Conservation (phyloP, 371 early-diverging fungal genomes). For the Smittium mucronatum region DNA sequence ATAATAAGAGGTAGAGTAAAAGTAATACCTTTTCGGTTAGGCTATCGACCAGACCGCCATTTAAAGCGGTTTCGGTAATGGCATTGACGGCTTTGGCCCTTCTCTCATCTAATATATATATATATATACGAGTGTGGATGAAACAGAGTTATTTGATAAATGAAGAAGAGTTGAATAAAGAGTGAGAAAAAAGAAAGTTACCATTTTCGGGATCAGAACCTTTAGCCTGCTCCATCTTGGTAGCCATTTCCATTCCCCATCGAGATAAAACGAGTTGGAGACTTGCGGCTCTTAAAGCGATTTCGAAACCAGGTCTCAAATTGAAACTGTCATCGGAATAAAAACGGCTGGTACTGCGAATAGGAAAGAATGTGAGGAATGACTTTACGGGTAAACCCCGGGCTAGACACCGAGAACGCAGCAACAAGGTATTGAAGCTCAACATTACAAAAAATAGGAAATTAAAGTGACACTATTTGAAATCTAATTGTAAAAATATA, state of each 20-base stretch:
- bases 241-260: slow-evolving; percentile 41
- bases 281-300: slow-evolving; percentile 29
- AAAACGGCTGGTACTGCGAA: no score
- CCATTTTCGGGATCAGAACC: slow-evolving; percentile 20
- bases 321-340: neutral
- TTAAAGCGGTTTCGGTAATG: slow-evolving; percentile 29
- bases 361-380: no score
- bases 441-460: no score
- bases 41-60: slow-evolving; percentile 27
- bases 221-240: slow-evolving; percentile 26
- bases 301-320: slow-evolving; percentile 27
- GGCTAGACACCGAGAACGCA: no score
- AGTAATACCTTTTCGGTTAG: slow-evolving; percentile 19
- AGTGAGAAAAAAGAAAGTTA: slow-evolving; percentile 12
- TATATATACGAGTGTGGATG: no score
- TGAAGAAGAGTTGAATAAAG: neutral
- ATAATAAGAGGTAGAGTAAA: neutral
- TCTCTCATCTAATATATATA: slow-evolving; percentile 18
- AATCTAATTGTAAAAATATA: no score
- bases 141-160: neutral
- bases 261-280: slow-evolving; percentile 38
- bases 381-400: no score
- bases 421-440: no score
- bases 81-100: slow-evolving; percentile 29
- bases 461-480: no score